phyloP scores from a whole-genome alignment of 768 basidiomycete species.

The Phylloporus sp. region DNA sequence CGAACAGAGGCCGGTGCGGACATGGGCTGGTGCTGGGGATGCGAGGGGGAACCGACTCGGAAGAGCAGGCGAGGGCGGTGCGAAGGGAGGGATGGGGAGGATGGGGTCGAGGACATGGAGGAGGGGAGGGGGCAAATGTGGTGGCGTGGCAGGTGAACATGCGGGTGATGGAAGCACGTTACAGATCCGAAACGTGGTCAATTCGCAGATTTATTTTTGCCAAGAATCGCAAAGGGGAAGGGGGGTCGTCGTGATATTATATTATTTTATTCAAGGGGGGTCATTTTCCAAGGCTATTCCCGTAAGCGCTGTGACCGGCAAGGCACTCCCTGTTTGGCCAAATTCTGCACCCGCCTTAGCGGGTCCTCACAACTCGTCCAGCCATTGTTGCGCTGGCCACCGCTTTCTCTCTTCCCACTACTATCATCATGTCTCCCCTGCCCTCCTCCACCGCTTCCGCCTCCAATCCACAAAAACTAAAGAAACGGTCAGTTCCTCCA shows the following conservation, averaged over 20 bases:
- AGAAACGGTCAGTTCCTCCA: conserved; percentile 31
- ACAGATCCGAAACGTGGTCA: conserved; percentile 18
- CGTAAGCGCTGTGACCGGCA: conserved; percentile 35
- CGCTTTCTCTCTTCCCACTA: conserved; percentile 37
- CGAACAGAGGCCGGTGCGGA: conserved; percentile 13
- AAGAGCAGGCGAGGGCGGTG: too few relatives aligned
- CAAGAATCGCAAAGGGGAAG: conserved; percentile 13
- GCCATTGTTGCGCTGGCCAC: conserved; percentile 42
- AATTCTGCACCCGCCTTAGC: conserved; percentile 32
- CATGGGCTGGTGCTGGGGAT: conserved; percentile 6
- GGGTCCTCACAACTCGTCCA: conserved; percentile 30
- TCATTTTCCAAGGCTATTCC: conserved; percentile 10
- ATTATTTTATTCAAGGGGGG: conserved; percentile 2
- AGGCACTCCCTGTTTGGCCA: conserved; percentile 33
- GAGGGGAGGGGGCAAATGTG: too few relatives aligned
- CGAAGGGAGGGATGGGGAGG: not conserved
- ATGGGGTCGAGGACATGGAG: not conserved
- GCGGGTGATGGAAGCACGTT: not conserved
- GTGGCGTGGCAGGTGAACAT: conserved; percentile 1
- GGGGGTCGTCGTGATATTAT: conserved; percentile 2
- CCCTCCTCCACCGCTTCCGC: conserved; percentile 23
- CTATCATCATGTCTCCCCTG: conserved; percentile 32
- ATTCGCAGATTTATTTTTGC: conserved; percentile 3
- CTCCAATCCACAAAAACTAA: conserved; percentile 21
- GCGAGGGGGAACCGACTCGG: conserved; percentile 4